Conservation (phyloP, 2,329 filamentous ascomycete species). For the Lojkania enalia region DNA sequence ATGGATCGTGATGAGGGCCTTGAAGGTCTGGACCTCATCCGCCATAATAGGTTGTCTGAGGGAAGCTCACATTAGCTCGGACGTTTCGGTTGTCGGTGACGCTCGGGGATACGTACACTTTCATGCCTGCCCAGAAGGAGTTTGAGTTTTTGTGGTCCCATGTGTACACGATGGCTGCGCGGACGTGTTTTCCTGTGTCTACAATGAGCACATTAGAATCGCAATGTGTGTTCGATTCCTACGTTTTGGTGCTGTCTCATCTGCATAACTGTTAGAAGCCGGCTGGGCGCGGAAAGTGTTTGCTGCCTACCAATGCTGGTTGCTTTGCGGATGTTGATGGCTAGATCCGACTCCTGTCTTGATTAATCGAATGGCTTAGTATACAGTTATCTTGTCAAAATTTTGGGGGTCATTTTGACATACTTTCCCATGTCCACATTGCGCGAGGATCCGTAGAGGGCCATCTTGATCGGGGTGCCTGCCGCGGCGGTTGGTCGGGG, state of each 20-base stretch:
- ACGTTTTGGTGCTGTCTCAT: constrained; percentile 70
- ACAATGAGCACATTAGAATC: constrained; percentile 32
- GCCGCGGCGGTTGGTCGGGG: constrained; percentile 16
- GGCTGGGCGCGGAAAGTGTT: constrained; percentile 7
- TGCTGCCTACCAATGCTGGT: constrained; percentile 59
- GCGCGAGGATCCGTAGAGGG: constrained; percentile 51
- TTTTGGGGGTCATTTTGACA: constrained; percentile 19
- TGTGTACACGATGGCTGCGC: constrained; percentile 96
- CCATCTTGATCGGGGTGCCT: constrained; percentile 31
- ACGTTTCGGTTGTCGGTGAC: background rate
- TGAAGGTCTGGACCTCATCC: constrained; percentile 98
- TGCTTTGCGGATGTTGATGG: constrained; percentile 69
- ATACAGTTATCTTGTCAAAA: background rate
- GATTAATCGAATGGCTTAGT: background rate
- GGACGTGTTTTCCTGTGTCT: constrained; percentile 80
- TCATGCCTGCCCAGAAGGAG: constrained; percentile 97
- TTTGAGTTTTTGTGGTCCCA: constrained; percentile 97
- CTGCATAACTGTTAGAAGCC: constrained; percentile 41
- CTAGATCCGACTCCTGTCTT: constrained; percentile 65
- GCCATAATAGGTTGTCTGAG: constrained; percentile 90
- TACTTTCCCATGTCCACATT: constrained; percentile 67
- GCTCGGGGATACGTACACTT: constrained; percentile 68
- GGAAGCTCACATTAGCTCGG: background rate
- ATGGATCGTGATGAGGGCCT: constrained; percentile 94
- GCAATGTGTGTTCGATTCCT: constrained; percentile 28